phyloP scores from a whole-genome alignment of 257 asterid genomes.

The Solanum neorickii region DNA sequence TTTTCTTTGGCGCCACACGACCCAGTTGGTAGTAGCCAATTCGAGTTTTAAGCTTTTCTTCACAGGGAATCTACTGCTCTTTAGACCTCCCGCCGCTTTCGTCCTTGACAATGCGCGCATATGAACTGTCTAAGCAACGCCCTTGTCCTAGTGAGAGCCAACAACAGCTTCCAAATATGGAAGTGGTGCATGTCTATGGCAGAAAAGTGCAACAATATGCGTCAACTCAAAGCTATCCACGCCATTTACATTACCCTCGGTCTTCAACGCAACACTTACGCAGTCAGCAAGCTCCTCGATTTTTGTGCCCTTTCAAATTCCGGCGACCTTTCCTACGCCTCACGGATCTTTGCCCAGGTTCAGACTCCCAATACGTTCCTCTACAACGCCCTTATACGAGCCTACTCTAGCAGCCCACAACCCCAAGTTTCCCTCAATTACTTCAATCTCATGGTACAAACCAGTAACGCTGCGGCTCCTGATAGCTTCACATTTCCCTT shows the following conservation, averaged over 20 bases:
- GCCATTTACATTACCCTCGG: constrained; percentile 56
- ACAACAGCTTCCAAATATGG: constrained; percentile 16
- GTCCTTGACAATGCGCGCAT: neutral
- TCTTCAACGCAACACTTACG: constrained; percentile 29
- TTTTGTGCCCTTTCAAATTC: constrained; percentile 29
- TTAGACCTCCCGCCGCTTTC: neutral
- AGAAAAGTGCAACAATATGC: constrained; percentile 31
- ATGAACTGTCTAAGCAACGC: neutral
- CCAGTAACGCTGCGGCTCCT: constrained; percentile 18
- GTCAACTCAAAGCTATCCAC: constrained; percentile 53
- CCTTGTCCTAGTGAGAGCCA: neutral
- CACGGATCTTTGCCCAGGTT: constrained; percentile 39
- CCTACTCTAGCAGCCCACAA: constrained; percentile 23
- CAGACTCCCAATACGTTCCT: constrained; percentile 50
- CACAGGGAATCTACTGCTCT: neutral
- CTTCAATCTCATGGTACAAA: constrained; percentile 17
- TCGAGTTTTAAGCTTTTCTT: neutral
- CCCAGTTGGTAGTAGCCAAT: neutral
- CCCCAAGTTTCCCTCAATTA: constrained; percentile 31
- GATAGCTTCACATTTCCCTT: constrained; percentile 66
- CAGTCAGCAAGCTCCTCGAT: constrained; percentile 62
- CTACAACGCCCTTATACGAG: constrained; percentile 64
- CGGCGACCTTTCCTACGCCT: constrained; percentile 46
- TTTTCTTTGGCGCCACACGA: neutral
- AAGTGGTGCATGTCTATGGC: constrained; percentile 25